phyloP scores from a whole-genome alignment of 345 rosid species.

The Syzygium oleosum region DNA sequence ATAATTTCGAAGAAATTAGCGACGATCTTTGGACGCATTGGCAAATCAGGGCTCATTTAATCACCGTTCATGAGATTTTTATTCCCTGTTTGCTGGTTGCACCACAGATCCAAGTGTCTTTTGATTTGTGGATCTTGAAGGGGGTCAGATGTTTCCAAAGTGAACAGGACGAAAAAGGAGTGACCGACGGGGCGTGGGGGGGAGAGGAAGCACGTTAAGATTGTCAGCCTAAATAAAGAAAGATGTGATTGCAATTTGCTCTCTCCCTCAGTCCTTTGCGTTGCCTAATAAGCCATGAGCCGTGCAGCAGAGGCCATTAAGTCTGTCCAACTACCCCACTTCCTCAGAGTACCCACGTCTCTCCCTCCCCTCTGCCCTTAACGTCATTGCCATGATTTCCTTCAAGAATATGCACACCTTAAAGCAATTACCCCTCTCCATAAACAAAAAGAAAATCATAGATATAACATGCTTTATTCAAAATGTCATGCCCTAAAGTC shows the following conservation, averaged over 20 bases:
- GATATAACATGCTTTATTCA: not conserved
- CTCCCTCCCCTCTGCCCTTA: not conserved
- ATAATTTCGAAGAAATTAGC: no score
- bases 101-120: not conserved
- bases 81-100: not conserved
- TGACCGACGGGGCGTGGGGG: not conserved
- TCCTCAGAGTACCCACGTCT: not conserved
- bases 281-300: not conserved
- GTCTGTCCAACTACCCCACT: not conserved
- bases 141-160: not conserved
- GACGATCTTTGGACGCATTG: not conserved
- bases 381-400: not conserved
- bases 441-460: not conserved
- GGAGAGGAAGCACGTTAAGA: not conserved
- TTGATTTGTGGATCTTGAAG: not conserved
- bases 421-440: not conserved
- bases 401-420: not conserved
- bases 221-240: slow-evolving; percentile 7
- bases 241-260: not conserved
- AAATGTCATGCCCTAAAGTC: not conserved
- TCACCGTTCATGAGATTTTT: not conserved
- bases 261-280: not conserved
- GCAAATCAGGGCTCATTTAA: not conserved
- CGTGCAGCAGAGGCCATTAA: slow-evolving; percentile 3
- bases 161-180: not conserved